A percentile compares a stretch with the other conserved stretches of the same genome.
These are phyloP conservation scores for Colletotrichum kahawae DNA, from an alignment of 2,329 filamentous ascomycete species.

Conservation along the genomic window DNA sequence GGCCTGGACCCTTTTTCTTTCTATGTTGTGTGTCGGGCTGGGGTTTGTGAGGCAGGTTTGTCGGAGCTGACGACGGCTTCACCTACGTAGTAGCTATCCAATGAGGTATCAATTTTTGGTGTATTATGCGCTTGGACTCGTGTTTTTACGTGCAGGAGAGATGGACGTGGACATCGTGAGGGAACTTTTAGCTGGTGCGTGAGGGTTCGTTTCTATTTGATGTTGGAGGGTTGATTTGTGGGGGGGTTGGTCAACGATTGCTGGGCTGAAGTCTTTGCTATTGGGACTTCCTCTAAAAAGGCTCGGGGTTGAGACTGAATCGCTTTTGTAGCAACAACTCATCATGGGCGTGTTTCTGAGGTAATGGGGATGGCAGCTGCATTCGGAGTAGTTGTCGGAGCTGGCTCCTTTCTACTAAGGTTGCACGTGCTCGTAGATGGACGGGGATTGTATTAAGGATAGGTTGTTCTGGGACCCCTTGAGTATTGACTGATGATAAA, in stretches of 20 bases:
- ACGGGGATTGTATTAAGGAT: too few species aligned
- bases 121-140: too few species aligned
- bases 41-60: neutral
- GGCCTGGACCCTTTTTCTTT: neutral
- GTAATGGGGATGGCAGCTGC: too few species aligned
- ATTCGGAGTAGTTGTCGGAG: neutral
- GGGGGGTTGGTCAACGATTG: neutral
- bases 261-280: accelerated
- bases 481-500: neutral
- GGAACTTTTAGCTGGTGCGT: too few species aligned
- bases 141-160: neutral
- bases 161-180: too few species aligned
- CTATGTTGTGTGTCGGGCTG: neutral
- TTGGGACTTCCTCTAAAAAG: neutral
- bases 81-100: too few species aligned
- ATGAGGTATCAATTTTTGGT: too few species aligned
- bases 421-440: too few species aligned
- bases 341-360: too few species aligned
- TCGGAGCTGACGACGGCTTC: neutral
- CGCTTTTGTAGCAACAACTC: neutral
- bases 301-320: accelerated
- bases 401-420: too few species aligned
- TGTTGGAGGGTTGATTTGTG: neutral
- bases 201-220: neutral
- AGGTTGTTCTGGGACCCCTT: too few species aligned